Base-by-base conservation (phyloP, 768 basidiomycete genomes). In the Mycena galericulata region DNA sequence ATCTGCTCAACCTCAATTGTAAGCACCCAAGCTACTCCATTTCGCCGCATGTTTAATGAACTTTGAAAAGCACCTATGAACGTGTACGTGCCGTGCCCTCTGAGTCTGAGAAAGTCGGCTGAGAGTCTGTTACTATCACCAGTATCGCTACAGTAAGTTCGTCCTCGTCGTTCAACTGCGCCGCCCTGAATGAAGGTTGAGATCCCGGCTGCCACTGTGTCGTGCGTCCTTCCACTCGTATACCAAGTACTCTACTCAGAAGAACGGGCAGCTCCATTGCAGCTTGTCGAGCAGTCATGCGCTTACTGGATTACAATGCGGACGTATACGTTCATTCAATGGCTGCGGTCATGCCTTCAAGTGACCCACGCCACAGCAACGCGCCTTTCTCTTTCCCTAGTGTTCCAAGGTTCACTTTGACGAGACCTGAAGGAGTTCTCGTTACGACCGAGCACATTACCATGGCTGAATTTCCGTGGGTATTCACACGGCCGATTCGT, bases 261-360 rank as follows among this genome's bases (percentile, higher is more conserved):
- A 26, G 34, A 24, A 30, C 34, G 58, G 29, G 14, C 66, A 88
- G 86, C 27, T 83, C 88, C 10, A 89, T 90, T 58, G 89, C 90
- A 24, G 88, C 91, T 30, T 90, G 90, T 75, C 86, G 91, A 47
- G 86, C 89, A 30, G 91, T 92, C 49, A 89, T 91, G 75, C 84
- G 89, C 66, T 81, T 92, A 26, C 84, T 87, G 40, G 88, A 90
- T 58, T 89, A 87, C 70, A 85, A 80, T 70, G 74, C 80, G 46
- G 83, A 86, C 29, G 78, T 83, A 24, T 86, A 85, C 66, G 75
- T 86, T 11, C 84, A 87, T 70, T 85, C 87, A 2, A 78, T 84
- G 55, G 79, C 83, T 29, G 80, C 77, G 15, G 77, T 83, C 41
- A 72, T 77, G n/a, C 77, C 75, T 26, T 78, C 74, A 47, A 78